Evolutionary conservation across 1,284 basidiomycete species (phyloP), one percentile per base, ranked within the genome.

Genomic region (Tetrapyrgos nigripes): DNA sequence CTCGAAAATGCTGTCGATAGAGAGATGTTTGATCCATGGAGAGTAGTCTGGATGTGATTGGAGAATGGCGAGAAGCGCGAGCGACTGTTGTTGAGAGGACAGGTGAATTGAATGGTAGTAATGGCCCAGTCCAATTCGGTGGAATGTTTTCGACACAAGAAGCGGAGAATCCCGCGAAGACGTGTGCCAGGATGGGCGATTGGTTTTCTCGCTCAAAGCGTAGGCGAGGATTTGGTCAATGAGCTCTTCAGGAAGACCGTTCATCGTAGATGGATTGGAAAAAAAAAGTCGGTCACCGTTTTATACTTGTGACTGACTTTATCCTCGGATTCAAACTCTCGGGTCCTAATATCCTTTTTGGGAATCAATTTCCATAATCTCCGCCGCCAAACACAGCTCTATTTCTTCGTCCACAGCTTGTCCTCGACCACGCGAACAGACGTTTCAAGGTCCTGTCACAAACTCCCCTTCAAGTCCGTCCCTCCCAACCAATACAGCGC

Each of bases 101-200:
- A 87, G 64, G 63, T 76, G 72, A 33, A 86, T 62, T 19, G 76
- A 74, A 63, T 78, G 74, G 71, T 86, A 86, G 62, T 83, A 75
- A 21, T 84, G 72, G 4, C 83, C 84, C 0, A 78, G 78, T 1
- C 75, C 77, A 59, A 87, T 85, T 59, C 86, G 77, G 37, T 79
- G 67, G 72, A 86, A 84, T 28, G 73, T 62, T 40, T 68, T 78
- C 47, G 70, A 83, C 43, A 84, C 80, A 56, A 83, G 77, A 9
- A 86, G 77, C 0, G 78, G 75, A 3, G 81, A 71, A 14, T 72
- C 64, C n/a, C 70, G 71, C 11, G n/a, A 13, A 3, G 48, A 26
- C 6, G 40, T 1, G 14, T 55, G 53, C 58, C 58, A 59, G 3
- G 17, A 28, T 46, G 48, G 58, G 29, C 58, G 52, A 27, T 46